Conservation (phyloP, 805 yeast genomes). For the Candida maesae region DNA sequence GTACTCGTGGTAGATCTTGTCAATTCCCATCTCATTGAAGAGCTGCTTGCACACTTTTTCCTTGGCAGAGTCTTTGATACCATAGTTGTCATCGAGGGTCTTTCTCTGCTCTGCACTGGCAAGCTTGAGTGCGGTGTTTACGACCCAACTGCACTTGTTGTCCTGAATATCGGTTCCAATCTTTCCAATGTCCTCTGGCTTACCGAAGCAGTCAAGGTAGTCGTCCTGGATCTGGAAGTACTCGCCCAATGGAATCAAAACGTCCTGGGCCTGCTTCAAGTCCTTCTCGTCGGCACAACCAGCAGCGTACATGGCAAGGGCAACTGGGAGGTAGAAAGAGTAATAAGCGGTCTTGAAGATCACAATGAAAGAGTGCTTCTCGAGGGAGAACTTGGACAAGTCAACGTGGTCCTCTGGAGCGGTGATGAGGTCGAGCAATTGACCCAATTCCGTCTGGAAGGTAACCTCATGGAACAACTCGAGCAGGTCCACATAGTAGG, state of each 20-base stretch:
- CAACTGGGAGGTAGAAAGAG: conserved; percentile 96
- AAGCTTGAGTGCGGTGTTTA: conserved; percentile 84
- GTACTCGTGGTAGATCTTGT: conserved; percentile 66
- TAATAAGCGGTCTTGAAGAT: conserved; percentile 96
- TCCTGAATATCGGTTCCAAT: conserved; percentile 98
- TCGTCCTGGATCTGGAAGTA: conserved; percentile 99
- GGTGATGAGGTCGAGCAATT: conserved; percentile 88
- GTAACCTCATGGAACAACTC: conserved; percentile 97
- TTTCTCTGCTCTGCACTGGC: conserved; percentile 79
- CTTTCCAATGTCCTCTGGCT: conserved; percentile 96
- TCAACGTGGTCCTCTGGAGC: conserved; percentile 97
- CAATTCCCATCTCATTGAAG: conserved; percentile 71
- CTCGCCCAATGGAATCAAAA: conserved; percentile 92
- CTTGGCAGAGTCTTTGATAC: conserved; percentile 65
- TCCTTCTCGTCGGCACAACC: conserved; percentile 70
- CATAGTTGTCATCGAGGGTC: conserved; percentile 83
- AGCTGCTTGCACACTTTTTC: conserved; percentile 72
- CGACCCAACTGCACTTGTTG: conserved; percentile 97
- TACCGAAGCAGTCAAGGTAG: conserved; percentile 93
- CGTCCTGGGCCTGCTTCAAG: conserved; percentile 81
- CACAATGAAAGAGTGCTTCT: conserved; percentile 92
- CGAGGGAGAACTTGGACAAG: conserved; percentile 77
- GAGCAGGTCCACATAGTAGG: conserved; percentile 82
- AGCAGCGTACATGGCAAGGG: conserved; percentile 90
- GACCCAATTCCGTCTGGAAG: conserved; percentile 97